Evolutionary conservation across 768 basidiomycete species (phyloP).

Genomic region (Amylocystis lapponica): DNA sequence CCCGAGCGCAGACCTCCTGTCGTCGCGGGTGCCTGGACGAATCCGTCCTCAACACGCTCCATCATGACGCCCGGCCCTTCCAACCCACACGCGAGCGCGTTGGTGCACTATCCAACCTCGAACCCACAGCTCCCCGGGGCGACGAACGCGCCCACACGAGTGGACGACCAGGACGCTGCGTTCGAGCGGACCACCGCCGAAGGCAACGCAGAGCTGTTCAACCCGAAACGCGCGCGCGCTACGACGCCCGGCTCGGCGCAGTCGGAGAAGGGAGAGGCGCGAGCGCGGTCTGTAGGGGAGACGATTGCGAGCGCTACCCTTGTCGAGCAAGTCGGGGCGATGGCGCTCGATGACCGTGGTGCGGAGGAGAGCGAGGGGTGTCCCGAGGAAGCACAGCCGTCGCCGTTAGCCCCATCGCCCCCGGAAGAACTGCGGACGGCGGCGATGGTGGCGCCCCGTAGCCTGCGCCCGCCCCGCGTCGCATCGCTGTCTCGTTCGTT

Average conservation of each 20-base stretch:
- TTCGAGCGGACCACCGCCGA: constrained; percentile 47
- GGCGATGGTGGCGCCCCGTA: neutral
- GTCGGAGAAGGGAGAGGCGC: constrained; percentile 3
- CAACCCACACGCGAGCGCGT: constrained; percentile 24
- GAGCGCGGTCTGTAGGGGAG: too few species aligned
- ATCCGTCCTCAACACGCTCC: constrained; percentile 44
- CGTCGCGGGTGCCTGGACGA: constrained; percentile 68
- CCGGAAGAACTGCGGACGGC: neutral
- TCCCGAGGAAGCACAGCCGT: neutral
- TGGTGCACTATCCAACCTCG: constrained; percentile 33
- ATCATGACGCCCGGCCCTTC: constrained; percentile 38
- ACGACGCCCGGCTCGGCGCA: neutral
- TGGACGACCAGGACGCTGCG: constrained; percentile 41
- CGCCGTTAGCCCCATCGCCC: neutral
- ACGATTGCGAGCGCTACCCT: neutral
- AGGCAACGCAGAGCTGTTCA: constrained; percentile 34
- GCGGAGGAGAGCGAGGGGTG: neutral
- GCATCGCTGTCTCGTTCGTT: constrained; percentile 1
- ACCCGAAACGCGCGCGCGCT: constrained; percentile 24
- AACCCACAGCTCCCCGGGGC: constrained; percentile 14
- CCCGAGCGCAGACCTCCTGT: constrained; percentile 49
- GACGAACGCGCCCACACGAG: constrained; percentile 19
- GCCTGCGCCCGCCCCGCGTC: neutral
- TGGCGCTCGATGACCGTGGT: constrained; percentile 8
- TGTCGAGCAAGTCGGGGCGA: constrained; percentile 6